Percentiles rank a stretch among this genome's conserved stretches.
Conservation (phyloP, 2,329 filamentous ascomycete genomes). For the Neurospora sp. region DNA sequence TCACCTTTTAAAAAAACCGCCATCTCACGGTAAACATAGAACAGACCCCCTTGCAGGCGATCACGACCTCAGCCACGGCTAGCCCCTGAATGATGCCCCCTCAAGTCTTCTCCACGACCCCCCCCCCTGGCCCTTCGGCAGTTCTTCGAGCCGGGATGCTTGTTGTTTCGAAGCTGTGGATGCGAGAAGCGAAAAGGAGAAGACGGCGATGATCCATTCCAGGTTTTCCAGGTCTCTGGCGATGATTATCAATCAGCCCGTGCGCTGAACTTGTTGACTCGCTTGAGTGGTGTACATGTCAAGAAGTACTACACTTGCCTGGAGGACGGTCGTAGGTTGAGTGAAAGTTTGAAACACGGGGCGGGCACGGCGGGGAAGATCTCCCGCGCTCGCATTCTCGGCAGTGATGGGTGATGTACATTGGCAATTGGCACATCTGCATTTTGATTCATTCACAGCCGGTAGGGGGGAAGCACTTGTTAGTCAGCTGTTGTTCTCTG, state of each 20-base stretch:
- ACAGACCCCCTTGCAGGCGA: not conserved
- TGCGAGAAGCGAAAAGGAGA: not conserved
- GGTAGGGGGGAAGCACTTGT: not conserved
- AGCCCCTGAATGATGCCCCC: not conserved
- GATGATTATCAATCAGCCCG: not conserved
- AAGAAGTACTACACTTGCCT: no score
- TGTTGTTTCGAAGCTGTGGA: not conserved
- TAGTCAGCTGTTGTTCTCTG: not conserved
- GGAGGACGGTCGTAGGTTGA: not conserved
- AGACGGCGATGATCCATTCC: not conserved
- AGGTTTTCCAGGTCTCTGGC: not conserved
- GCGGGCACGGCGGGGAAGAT: not conserved
- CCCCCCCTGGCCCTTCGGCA: not conserved
- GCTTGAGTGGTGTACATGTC: no score
- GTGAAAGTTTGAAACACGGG: not conserved
- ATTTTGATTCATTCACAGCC: not conserved
- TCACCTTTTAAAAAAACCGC: no score
- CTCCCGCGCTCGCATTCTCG: not conserved
- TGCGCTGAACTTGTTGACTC: not conserved
- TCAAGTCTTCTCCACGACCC: not conserved
- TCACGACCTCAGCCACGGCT: not conserved
- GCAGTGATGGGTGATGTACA: not conserved
- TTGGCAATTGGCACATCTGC: not conserved
- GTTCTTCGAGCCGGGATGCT: not conserved
- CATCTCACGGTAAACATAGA: not conserved